Base-by-base conservation (phyloP, 2,329 filamentous ascomycete species). In the Talaromyces sp. region DNA sequence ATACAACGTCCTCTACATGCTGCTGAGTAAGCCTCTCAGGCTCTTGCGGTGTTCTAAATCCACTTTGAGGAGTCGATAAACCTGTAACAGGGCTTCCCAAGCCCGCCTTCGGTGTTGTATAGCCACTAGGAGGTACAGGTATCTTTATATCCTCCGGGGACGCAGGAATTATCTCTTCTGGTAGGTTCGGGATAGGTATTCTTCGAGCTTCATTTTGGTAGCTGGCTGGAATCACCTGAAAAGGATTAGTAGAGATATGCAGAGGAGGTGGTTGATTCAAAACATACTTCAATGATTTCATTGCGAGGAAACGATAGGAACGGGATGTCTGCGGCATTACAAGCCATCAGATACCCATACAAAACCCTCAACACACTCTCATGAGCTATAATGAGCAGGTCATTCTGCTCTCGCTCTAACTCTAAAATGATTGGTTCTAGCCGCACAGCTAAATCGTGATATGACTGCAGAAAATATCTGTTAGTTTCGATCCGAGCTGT, bases 341-440 rank as follows among this genome's bases (percentile, higher is more conserved):
- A 98, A 71, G 96, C 95, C 95, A 99, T 99, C 45, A 99, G 84
- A 78, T 99, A 99, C 27, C 93, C 93, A 75, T 99, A 99, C 3
- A 99, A 85, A 27, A 99, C 95, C 50, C 95, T 91, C 56, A 99
- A 85, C n/a, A 99, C 95, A 61, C 92, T 96, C 78, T 99, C 95
- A 77, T 99, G 95, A 0, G 95, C 95, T 70, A 99, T 97, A 74
- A 99, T 97, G 62, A 99, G 86, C n/a, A 99, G 85, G 75, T 99
- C 95, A 70, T 96, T 96, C 72, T 97, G 92, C 80, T 99, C 95
- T 50, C 95, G 89, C 81, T 99, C 95, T 15, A 99, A 86, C 77
- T 99, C 95, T 35, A 99, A 86, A 73, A 99, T 99, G 73, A 99
- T 97, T 47, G 95, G 96, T 76, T 99, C 95, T 56, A 99, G 87